A percentile compares a stretch with the other conserved stretches of the same genome.
Evolutionary conservation across 2,329 filamentous ascomycete species (phyloP).

Genomic region (Scedosporium boydii): DNA sequence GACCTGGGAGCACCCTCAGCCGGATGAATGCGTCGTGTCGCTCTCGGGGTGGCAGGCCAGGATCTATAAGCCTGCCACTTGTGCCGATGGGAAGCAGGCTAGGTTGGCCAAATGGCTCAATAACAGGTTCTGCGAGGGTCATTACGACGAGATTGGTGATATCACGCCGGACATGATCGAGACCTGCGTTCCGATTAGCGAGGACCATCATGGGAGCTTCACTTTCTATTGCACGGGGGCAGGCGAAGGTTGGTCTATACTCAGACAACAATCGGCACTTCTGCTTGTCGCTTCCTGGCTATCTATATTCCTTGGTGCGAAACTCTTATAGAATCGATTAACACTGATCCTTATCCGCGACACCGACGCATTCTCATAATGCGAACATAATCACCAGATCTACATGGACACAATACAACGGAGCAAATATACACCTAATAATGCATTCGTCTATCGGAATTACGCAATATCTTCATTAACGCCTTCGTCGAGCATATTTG

Average conservation of each 20-base stretch:
- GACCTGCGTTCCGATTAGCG: slow-evolving; percentile 9
- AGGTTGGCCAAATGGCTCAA: slow-evolving; percentile 34
- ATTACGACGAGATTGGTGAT: slow-evolving; percentile 59
- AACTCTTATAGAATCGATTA: not conserved
- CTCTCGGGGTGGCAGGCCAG: slow-evolving; percentile 8
- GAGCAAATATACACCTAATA: too few species aligned
- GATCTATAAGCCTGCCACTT: slow-evolving; percentile 8
- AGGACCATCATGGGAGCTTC: not conserved
- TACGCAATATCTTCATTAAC: too few species aligned
- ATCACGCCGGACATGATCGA: slow-evolving; percentile 14
- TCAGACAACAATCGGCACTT: not conserved
- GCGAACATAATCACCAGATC: too few species aligned
- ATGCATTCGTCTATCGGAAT: too few species aligned
- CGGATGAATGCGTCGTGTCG: slow-evolving; percentile 10
- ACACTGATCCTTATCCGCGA: too few species aligned
- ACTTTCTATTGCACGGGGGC: not conserved
- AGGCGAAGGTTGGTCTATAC: not conserved
- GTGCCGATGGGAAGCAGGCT: slow-evolving; percentile 13
- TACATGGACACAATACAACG: too few species aligned
- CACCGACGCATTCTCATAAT: too few species aligned
- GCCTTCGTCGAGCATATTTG: too few species aligned
- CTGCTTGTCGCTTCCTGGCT: not conserved
- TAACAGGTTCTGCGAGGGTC: slow-evolving; percentile 57
- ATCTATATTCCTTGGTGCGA: not conserved
- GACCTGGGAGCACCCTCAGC: slow-evolving; percentile 9